Evolutionary conservation across 2,329 filamentous ascomycete species (phyloP).

Genomic region (Tolypocladium cylindrosporum): DNA sequence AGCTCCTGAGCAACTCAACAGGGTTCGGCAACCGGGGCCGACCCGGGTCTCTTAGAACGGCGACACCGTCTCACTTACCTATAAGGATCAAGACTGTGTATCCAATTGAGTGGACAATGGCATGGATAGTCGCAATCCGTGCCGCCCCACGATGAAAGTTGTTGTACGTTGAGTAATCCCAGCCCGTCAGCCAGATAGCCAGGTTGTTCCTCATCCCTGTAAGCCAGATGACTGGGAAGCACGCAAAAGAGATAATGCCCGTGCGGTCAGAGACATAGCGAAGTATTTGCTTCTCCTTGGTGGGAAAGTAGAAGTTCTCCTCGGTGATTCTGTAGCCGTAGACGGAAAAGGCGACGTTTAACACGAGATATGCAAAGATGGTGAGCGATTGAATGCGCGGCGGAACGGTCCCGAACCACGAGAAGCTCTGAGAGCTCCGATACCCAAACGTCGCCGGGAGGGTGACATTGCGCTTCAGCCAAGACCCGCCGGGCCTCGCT

Average conservation of each 20-base stretch:
- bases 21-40: too few species aligned
- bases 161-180: slow-evolving; percentile 58
- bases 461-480: slow-evolving; percentile 22
- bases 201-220: slow-evolving; percentile 59
- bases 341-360: slow-evolving; percentile 27
- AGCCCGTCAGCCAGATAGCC: slow-evolving; percentile 56
- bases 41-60: background rate
- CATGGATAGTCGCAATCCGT: slow-evolving; percentile 50
- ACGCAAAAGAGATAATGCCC: slow-evolving; percentile 53
- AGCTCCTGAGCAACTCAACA: background rate
- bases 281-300: slow-evolving; percentile 21
- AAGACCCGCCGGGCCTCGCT: slow-evolving; percentile 6
- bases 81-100: slow-evolving; percentile 39
- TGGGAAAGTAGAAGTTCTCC: slow-evolving; percentile 25
- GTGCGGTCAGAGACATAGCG: slow-evolving; percentile 55
- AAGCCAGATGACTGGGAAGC: slow-evolving; percentile 55
- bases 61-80: slow-evolving; percentile 12
- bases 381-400: slow-evolving; percentile 32
- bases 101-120: slow-evolving; percentile 50
- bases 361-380: slow-evolving; percentile 22
- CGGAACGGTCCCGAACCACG: slow-evolving; percentile 32
- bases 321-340: slow-evolving; percentile 26
- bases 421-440: slow-evolving; percentile 30
- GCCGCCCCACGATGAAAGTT: slow-evolving; percentile 60
- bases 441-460: slow-evolving; percentile 34